Evolutionary conservation across 202 grass and related monocot genomes (phyloP).

Genomic region (Cymbopogon flexuosus): DNA sequence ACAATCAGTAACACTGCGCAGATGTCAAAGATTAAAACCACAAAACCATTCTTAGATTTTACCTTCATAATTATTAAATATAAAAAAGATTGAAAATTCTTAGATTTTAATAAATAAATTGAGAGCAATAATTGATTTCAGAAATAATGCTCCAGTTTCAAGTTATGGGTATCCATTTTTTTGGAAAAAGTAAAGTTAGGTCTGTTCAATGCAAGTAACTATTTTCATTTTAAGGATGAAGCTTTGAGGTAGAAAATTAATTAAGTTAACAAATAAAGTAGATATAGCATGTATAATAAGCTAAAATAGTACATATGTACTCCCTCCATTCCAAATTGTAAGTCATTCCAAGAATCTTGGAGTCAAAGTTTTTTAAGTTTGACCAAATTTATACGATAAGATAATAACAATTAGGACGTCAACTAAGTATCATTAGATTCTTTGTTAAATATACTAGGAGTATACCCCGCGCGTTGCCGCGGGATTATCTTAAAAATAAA

Average conservation of each 20-base stretch:
- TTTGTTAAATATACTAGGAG: too few species aligned
- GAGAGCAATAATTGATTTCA: neutral
- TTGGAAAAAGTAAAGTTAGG: neutral
- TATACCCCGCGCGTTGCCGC: too few species aligned
- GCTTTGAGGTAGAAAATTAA: neutral
- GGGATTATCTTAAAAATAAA: too few species aligned
- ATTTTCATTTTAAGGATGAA: neutral
- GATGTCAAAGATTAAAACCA: conserved; percentile 26
- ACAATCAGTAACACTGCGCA: neutral
- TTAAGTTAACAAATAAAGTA: neutral
- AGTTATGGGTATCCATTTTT: neutral
- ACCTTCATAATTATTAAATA: neutral
- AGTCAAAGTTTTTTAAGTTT: too few species aligned
- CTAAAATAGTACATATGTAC: neutral
- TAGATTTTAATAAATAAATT: neutral
- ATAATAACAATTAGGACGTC: too few species aligned
- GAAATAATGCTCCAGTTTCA: neutral
- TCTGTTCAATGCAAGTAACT: neutral
- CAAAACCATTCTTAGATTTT: conserved; percentile 3
- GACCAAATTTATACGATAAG: too few species aligned
- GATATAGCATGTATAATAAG: neutral
- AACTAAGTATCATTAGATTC: too few species aligned
- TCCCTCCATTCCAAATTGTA: too few species aligned
- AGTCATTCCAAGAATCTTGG: too few species aligned
- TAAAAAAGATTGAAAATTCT: neutral